phyloP scores from a whole-genome alignment of 2,329 filamentous ascomycete species.

The Fusarium sp. region DNA sequence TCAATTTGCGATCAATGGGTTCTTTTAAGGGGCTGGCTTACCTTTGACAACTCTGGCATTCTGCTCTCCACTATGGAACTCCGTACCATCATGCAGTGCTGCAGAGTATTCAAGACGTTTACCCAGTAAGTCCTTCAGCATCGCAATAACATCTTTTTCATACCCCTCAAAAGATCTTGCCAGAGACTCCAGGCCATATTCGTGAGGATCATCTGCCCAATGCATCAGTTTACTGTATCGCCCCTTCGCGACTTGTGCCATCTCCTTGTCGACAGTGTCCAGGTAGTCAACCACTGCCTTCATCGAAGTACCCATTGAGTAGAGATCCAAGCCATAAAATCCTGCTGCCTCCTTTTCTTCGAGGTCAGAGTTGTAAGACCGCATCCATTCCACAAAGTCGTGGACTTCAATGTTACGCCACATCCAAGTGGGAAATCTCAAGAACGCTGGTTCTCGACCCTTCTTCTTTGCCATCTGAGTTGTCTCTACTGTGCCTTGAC shows the following conservation, averaged over 20 bases:
- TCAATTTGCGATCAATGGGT: neutral
- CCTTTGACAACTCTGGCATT: conserved; percentile 32
- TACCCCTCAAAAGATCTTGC: conserved; percentile 21
- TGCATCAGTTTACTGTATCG: conserved; percentile 22
- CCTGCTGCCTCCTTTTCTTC: conserved; percentile 6
- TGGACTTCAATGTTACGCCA: conserved; percentile 35
- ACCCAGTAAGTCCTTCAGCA: conserved; percentile 18
- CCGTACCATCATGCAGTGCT: conserved; percentile 1
- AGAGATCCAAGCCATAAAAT: conserved; percentile 28
- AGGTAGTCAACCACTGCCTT: conserved; percentile 28
- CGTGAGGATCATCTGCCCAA: conserved; percentile 27
- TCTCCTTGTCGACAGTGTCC: conserved; percentile 27
- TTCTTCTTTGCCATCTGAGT: conserved; percentile 14
- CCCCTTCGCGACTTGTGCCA: conserved; percentile 25
- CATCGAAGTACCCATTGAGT: conserved; percentile 30
- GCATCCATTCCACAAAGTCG: conserved; percentile 31
- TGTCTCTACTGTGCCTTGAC: conserved; percentile 19
- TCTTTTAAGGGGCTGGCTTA: neutral
- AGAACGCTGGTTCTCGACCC: conserved; percentile 20
- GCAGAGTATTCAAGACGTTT: conserved; percentile 23
- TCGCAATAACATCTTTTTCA: conserved; percentile 16
- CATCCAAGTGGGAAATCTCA: conserved; percentile 30
- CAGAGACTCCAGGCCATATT: conserved; percentile 31
- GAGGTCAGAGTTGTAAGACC: conserved; percentile 17
- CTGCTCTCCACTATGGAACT: conserved; percentile 29